phyloP scores from a whole-genome alignment of 202 grass and related monocot genomes.

The Miscanthus sacchariflorus region DNA sequence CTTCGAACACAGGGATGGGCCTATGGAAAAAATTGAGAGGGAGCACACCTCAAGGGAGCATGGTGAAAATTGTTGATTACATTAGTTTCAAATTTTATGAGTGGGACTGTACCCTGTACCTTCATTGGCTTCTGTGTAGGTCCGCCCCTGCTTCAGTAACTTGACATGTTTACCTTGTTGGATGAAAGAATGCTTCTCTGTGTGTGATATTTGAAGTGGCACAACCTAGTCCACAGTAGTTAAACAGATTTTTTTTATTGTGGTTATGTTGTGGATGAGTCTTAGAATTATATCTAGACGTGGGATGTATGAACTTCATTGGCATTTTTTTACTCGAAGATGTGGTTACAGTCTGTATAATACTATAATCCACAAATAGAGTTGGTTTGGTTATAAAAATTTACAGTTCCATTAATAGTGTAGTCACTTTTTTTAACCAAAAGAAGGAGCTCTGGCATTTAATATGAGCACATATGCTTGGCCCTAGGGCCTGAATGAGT shows the following conservation, averaged over 20 bases:
- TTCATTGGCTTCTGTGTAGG: neutral
- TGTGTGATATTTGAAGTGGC: constrained; percentile 9
- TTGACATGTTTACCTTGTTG: neutral
- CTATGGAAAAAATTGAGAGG: neutral
- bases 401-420: neutral
- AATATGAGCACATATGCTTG: neutral
- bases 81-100: neutral
- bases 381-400: neutral
- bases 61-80: neutral
- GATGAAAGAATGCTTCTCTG: constrained; percentile 2
- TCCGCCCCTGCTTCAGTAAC: neutral
- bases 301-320: neutral
- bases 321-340: neutral
- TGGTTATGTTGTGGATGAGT: neutral
- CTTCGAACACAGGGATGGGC: neutral
- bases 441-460: neutral
- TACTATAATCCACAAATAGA: neutral
- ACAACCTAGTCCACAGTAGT: neutral
- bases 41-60: neutral
- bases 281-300: neutral
- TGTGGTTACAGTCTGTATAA: neutral
- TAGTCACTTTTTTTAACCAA: neutral
- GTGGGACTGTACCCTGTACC: neutral
- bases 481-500: neutral
- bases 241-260: neutral